A percentile compares a stretch with the other conserved stretches of the same genome.
These are phyloP conservation scores for Auricularia heimuer DNA, from an alignment of 768 basidiomycete genomes.

Conservation along the genomic window DNA sequence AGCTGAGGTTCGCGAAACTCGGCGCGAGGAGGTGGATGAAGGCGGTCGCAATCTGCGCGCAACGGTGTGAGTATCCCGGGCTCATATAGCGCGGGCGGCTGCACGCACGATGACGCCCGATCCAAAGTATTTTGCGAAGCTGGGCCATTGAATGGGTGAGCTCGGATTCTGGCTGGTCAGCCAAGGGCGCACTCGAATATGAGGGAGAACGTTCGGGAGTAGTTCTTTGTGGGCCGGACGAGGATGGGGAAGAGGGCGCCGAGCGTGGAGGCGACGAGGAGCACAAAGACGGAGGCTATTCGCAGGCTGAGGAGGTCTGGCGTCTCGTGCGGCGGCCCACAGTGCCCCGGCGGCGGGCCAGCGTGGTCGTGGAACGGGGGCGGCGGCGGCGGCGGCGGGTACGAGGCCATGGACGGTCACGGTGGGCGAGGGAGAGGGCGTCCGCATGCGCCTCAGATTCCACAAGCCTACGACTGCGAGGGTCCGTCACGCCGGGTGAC, in stretches of 20 bases:
- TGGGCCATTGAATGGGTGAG: slow-evolving; percentile 15
- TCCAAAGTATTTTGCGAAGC: slow-evolving; percentile 85
- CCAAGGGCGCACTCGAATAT: slow-evolving; percentile 54
- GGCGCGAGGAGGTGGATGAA: slow-evolving; percentile 79
- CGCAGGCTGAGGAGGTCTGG: slow-evolving; percentile 6
- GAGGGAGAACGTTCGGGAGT: background rate
- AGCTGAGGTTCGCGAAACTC: slow-evolving; percentile 59
- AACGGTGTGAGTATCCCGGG: slow-evolving; percentile 1
- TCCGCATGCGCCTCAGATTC: too few species aligned
- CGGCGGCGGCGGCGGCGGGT: too few species aligned
- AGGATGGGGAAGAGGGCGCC: slow-evolving; percentile 19
- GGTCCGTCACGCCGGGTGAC: too few species aligned
- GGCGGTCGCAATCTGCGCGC: slow-evolving; percentile 70
- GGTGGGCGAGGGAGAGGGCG: too few species aligned
- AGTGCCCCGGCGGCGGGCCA: background rate
- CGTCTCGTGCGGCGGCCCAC: background rate
- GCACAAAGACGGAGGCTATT: slow-evolving; percentile 16
- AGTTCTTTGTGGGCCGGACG: background rate
- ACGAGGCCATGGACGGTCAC: too few species aligned
- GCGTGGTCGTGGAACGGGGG: too few species aligned
- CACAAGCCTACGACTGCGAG: too few species aligned
- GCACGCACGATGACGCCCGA: slow-evolving; percentile 72
- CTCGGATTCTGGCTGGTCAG: background rate
- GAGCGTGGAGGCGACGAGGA: slow-evolving; percentile 14
- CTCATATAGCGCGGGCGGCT: background rate